Percentiles rank a stretch among this genome's conserved stretches.
These are phyloP conservation scores for Alnus glutinosa DNA, from an alignment of 306 rosid genomes.

Conservation along the genomic window DNA sequence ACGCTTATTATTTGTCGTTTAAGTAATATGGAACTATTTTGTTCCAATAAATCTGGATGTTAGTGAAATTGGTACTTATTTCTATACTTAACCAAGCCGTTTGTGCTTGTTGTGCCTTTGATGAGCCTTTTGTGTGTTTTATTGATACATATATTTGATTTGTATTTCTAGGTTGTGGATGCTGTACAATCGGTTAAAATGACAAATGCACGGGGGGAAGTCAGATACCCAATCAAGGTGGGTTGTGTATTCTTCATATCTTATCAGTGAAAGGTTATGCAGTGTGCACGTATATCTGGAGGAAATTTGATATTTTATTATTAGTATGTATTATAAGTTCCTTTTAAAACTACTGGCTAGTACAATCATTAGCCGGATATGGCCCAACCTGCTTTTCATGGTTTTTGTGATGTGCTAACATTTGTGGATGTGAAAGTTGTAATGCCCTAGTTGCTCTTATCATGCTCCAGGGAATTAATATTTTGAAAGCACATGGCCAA, in stretches of 20 bases:
- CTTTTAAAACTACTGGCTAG: background rate
- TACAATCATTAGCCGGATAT: background rate
- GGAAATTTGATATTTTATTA: too few species aligned
- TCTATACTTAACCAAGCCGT: background rate
- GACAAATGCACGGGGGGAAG: constrained; percentile 92
- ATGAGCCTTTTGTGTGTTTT: constrained; percentile 1
- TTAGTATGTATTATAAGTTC: background rate
- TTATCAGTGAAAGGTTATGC: constrained; percentile 13
- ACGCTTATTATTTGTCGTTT: constrained; percentile 26
- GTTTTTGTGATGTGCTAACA: background rate
- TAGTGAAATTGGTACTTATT: background rate
- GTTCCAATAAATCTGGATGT: too few species aligned
- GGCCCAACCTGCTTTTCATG: background rate
- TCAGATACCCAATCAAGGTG: constrained; percentile 96
- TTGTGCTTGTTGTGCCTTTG: background rate
- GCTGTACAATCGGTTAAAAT: constrained; percentile 89
- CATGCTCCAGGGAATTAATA: constrained; percentile 70
- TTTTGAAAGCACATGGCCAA: constrained; percentile 97
- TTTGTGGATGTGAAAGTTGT: background rate
- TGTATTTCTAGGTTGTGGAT: constrained; percentile 72
- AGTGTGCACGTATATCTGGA: background rate
- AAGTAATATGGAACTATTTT: background rate
- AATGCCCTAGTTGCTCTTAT: constrained; percentile 6
- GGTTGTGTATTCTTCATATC: constrained; percentile 15
- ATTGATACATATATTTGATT: constrained; percentile 4